Base-by-base conservation (phyloP, 2,329 filamentous ascomycete genomes). In the Lasiodiplodia sp. region DNA sequence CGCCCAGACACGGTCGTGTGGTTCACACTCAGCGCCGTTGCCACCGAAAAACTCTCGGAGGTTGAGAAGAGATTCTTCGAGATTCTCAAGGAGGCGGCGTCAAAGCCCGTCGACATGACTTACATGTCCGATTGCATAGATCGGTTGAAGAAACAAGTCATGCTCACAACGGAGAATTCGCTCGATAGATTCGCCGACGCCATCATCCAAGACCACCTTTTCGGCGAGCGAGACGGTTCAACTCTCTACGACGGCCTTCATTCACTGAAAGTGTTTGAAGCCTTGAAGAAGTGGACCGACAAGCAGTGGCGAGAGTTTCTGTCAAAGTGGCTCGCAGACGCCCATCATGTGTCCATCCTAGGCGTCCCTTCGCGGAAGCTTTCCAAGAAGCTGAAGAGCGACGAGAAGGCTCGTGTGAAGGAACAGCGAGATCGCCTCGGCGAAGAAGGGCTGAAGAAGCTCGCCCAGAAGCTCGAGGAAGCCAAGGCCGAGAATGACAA, bases 151-250 rank as follows among this genome's bases (percentile, higher is more conserved):
- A 88, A 94, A 57, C 92, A 94, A 75, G 87, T 93, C 75, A 94
- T 94, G 77, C 95, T 92, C 72, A 88, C 91, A 53, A 92, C 93
- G 0, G 96, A 99, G 79, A 90, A 88, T 62, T 92, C 91, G 2
- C 89, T 93, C 66, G 88, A 89, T 25, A 93, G 94, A 71, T 97
- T 95, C 79, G 90, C 93, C 0, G 91, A 89, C 71, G 92, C 92
- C 70, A 91, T 98, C 70, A 97, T 98, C 74, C 91, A 91, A 16
- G 94, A 98, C 76, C 97, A 96, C 77, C 86, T 98, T 11, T 99
- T 96, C 76, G 96, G 95, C 34, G 89, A 89, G 63, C 88, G 93
- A 38, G 91, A 97, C 77, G 96, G 96, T n/a, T 79, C 74, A 12
- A 79, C 83, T 58, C 76, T 85, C 10, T 66, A 76, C 60, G 77